These are phyloP conservation scores for Anthoceros angustus DNA, from an alignment of 225 moss, liverwort and hornwort genomes.

Conservation along the genomic window DNA sequence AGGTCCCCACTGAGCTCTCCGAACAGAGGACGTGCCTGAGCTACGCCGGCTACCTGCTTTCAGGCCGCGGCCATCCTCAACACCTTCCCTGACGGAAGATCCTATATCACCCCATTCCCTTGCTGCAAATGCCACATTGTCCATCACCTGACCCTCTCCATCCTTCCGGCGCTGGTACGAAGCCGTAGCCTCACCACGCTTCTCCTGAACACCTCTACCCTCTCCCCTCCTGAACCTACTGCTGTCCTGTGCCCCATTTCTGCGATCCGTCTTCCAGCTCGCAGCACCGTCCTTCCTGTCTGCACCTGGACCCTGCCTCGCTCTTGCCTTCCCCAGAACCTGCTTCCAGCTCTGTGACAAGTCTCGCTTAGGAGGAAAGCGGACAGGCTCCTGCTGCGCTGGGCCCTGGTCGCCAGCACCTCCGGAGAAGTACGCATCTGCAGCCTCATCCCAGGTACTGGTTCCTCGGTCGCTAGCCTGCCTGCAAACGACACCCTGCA, in stretches of 20 bases:
- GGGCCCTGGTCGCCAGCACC: background rate
- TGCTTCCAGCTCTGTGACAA: background rate
- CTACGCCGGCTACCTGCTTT: background rate
- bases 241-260: background rate
- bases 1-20: background rate
- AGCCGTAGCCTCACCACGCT: background rate
- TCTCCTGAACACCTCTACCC: background rate
- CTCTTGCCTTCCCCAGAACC: background rate
- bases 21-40: background rate
- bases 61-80: background rate
- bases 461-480: background rate
- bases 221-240: background rate
- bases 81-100: background rate
- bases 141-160: background rate
- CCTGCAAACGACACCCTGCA: background rate
- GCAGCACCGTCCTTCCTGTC: background rate
- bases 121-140: background rate
- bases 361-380: background rate
- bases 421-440: conserved; percentile 19
- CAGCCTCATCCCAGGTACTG: conserved; percentile 22
- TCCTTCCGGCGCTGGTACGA: background rate
- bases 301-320: background rate
- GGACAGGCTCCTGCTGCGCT: background rate
- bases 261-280: background rate
- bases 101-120: background rate